Base-by-base conservation (phyloP, 345 rosid genomes). In the Fremontodendron californicum region DNA sequence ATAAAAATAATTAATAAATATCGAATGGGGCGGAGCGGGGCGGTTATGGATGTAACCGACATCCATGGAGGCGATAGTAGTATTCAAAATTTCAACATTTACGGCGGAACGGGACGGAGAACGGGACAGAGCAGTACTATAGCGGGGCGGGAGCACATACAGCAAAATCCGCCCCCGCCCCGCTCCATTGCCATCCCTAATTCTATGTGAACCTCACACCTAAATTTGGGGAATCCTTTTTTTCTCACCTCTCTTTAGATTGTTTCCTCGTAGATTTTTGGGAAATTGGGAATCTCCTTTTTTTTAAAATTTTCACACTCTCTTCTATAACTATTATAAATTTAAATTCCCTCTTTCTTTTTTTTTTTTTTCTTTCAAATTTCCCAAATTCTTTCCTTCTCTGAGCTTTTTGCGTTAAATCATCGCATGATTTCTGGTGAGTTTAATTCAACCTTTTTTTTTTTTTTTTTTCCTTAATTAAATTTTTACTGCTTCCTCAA, bases 141-240 rank as follows among this genome's bases (percentile, higher is more conserved):
- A n/a, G n/a, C n/a, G n/a, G n/a, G n/a, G n/a, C n/a, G n/a, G n/a
- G n/a, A n/a, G n/a, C n/a, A n/a, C n/a, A n/a, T n/a, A n/a, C n/a
- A n/a, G n/a, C n/a, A n/a, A n/a, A n/a, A n/a, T n/a, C n/a, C n/a
- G n/a, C n/a, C n/a, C n/a, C n/a, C n/a, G n/a, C n/a, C n/a, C n/a
- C n/a, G n/a, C n/a, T n/a, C n/a, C n/a, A n/a, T n/a, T n/a, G n/a
- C n/a, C n/a, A n/a, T n/a, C n/a, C n/a, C n/a, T n/a, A n/a, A 9
- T 75, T 60, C 48, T 62, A 65, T 77, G 73, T 75, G 77, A 25
- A 58, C 87, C 87, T 80, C 84, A 79, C 85, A 23, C 79, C 87
- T 84, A 82, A 80, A 85, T 87, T 82, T 84, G 82, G 87, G 87
- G 82, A 69, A 55, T 39, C 76, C 54, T 48, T 71, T 70, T 60